These are phyloP conservation scores for Leucocoprinus leucothites DNA, from an alignment of 768 basidiomycete species.

Conservation along the genomic window DNA sequence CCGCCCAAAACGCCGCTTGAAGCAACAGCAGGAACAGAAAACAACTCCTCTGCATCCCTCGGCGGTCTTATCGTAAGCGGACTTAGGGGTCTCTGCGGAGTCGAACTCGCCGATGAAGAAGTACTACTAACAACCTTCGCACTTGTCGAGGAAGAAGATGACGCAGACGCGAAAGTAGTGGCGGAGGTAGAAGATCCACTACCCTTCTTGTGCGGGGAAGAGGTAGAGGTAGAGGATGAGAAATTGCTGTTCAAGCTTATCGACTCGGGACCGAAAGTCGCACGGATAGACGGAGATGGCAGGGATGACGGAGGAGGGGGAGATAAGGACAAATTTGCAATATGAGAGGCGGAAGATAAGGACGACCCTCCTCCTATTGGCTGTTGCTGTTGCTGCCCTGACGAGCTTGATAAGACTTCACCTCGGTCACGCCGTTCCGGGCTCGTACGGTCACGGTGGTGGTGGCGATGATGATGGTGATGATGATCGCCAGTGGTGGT, in stretches of 20 bases:
- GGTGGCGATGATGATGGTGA: too few relatives aligned
- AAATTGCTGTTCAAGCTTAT: too few relatives aligned
- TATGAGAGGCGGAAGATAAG: too few relatives aligned
- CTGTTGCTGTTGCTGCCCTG: too few relatives aligned
- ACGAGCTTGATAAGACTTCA: neutral
- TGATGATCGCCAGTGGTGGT: neutral
- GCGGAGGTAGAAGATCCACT: neutral
- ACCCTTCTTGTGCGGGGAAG: neutral
- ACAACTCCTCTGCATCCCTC: constrained; percentile 6
- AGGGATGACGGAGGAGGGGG: constrained; percentile 8
- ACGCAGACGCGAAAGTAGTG: neutral
- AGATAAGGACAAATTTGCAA: neutral
- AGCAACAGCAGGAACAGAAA: constrained; percentile 2
- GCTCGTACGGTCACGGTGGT: too few relatives aligned
- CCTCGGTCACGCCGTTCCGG: neutral
- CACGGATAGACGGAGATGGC: constrained; percentile 13
- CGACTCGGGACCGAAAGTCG: neutral
- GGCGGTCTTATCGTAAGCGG: neutral
- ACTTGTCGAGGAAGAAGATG: neutral
- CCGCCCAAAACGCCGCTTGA: neutral
- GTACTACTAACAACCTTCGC: neutral
- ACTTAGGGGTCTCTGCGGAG: neutral
- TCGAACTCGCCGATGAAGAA: neutral
- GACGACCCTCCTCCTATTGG: too few relatives aligned
- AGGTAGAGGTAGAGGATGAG: neutral